These are phyloP conservation scores for Colletotrichum abscissum DNA, from an alignment of 2,329 filamentous ascomycete species.

Conservation along the genomic window DNA sequence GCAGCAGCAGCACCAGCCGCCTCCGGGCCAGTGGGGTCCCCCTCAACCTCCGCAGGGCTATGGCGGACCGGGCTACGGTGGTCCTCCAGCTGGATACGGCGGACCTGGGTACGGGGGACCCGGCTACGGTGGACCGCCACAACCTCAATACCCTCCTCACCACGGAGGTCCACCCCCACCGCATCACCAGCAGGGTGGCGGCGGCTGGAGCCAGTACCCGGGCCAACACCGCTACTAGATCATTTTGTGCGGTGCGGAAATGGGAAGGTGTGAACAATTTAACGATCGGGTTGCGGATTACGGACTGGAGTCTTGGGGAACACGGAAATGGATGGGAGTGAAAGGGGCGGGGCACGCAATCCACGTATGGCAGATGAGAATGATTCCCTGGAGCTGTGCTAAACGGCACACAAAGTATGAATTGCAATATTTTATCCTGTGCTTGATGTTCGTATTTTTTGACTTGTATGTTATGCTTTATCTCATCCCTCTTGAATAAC, in stretches of 20 bases:
- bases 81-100: constrained; percentile 33
- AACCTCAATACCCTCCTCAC: constrained; percentile 31
- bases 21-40: constrained; percentile 37
- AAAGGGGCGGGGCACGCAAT: not conserved
- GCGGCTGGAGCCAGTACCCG: constrained; percentile 51
- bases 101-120: constrained; percentile 39
- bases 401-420: not conserved
- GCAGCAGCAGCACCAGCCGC: constrained; percentile 40
- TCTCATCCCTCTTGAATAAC: not conserved
- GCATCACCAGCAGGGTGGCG: constrained; percentile 38
- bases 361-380: not conserved
- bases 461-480: not conserved
- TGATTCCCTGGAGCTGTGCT: not conserved
- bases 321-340: not conserved
- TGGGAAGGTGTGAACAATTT: not conserved
- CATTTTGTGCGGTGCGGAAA: not conserved
- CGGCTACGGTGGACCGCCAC: constrained; percentile 38
- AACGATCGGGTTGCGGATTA: not conserved
- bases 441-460: not conserved
- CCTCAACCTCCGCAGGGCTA: constrained; percentile 40
- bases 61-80: constrained; percentile 44
- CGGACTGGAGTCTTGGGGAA: constrained; percentile 2
- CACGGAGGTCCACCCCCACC: constrained; percentile 30
- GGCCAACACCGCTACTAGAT: constrained; percentile 47
- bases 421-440: constrained; percentile 4